These are phyloP conservation scores for Phyllosticta citriasiana DNA, from an alignment of 2,329 filamentous ascomycete genomes.

Conservation along the genomic window DNA sequence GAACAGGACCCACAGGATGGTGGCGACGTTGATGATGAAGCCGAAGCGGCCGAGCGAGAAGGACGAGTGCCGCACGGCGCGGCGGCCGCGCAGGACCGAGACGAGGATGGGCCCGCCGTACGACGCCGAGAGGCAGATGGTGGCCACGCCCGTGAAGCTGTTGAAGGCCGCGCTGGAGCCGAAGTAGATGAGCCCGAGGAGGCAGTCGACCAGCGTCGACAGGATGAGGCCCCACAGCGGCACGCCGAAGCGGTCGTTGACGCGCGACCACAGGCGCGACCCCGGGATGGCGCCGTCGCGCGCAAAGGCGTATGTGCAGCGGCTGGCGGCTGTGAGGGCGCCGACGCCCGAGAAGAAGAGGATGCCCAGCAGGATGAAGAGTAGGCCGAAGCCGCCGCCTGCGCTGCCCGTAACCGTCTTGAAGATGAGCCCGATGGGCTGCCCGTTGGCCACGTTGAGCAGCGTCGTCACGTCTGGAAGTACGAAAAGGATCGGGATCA, in stretches of 20 bases:
- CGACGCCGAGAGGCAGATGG: constrained; percentile 65
- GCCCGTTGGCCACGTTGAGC: constrained; percentile 57
- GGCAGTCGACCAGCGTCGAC: constrained; percentile 57
- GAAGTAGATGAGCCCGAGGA: constrained; percentile 71
- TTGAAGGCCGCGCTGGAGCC: constrained; percentile 68
- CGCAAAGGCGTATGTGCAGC: constrained; percentile 68
- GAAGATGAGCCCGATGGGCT: constrained; percentile 68
- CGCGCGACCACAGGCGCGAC: constrained; percentile 54
- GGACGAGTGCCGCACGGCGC: constrained; percentile 53
- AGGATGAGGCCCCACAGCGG: constrained; percentile 61
- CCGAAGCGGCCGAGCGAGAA: constrained; percentile 63
- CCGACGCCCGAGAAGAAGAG: constrained; percentile 68
- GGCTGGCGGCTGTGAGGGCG: constrained; percentile 61
- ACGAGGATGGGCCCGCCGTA: constrained; percentile 70
- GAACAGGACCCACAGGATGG: constrained; percentile 60
- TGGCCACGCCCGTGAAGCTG: constrained; percentile 70
- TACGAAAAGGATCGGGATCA: constrained; percentile 68
- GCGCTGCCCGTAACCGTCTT: constrained; percentile 64
- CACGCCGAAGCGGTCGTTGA: constrained; percentile 56
- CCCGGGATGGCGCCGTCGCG: constrained; percentile 66
- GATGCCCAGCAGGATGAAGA: constrained; percentile 69
- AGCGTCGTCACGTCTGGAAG: constrained; percentile 57
- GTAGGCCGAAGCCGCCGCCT: constrained; percentile 62
- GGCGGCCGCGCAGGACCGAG: constrained; percentile 55
- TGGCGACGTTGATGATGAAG: constrained; percentile 55